Conservation (phyloP, 345 rosid genomes). For the rapeseed (Brassica napus) region DNA sequence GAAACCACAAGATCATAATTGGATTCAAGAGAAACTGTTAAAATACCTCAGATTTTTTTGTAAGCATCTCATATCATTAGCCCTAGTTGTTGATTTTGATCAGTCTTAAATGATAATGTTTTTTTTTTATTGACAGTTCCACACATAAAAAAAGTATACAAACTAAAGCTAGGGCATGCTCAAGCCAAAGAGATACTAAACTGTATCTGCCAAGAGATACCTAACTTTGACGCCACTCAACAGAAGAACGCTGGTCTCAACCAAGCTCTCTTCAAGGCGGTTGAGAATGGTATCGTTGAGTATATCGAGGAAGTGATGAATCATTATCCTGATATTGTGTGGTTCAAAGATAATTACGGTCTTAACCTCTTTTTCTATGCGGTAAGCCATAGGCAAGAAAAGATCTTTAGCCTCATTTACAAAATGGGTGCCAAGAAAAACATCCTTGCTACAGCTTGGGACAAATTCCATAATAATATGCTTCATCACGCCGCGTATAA, state of each 20-base stretch:
- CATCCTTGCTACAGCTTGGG: conserved; percentile 49
- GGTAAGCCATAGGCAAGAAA: conserved; percentile 64
- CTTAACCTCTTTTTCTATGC: conserved; percentile 61
- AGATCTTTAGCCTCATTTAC: conserved; percentile 67
- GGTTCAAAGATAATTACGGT: conserved; percentile 49
- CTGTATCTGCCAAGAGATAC: conserved; percentile 53
- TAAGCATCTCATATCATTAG: conserved; percentile 26
- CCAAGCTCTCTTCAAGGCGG: conserved; percentile 55
- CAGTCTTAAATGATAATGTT: background rate
- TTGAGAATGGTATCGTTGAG: conserved; percentile 64
- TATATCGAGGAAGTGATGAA: conserved; percentile 53
- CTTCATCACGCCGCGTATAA: conserved; percentile 68
- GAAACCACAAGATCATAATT: conserved; percentile 8
- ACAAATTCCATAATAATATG: conserved; percentile 51
- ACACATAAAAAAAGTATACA: conserved; percentile 43
- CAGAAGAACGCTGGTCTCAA: conserved; percentile 39
- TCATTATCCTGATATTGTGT: conserved; percentile 55
- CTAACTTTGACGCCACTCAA: conserved; percentile 37
- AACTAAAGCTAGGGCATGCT: conserved; percentile 53
- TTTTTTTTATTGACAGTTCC: conserved; percentile 48
- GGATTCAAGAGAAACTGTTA: conserved; percentile 25
- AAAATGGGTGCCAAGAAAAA: conserved; percentile 63
- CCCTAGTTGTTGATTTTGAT: background rate
- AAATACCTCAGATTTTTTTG: conserved; percentile 31
- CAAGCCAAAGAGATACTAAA: conserved; percentile 54